phyloP scores from a whole-genome alignment of 78 protist species.

The Dictyostelium purpureum region DNA sequence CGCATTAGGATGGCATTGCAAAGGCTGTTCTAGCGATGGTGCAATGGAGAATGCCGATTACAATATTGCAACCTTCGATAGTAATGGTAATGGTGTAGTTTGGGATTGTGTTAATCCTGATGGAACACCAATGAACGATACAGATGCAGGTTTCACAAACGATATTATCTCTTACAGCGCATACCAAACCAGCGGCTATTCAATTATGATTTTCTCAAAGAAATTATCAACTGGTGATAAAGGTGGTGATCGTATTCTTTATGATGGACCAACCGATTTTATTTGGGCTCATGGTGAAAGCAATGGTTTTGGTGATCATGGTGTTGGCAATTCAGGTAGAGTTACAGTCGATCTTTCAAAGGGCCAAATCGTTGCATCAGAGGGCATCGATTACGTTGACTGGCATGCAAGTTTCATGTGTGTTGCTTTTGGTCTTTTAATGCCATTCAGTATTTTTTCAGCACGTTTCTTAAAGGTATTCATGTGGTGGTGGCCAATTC shows the following conservation, averaged over 20 bases:
- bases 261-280: conserved; percentile 4
- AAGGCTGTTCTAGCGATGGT: background rate
- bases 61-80: conserved; percentile 11
- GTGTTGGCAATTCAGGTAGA: conserved; percentile 58
- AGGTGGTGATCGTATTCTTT: conserved; percentile 4
- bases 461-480: conserved; percentile 34
- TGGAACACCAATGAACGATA: conserved; percentile 15
- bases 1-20: conserved; percentile 35
- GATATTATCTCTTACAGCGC: conserved; percentile 17
- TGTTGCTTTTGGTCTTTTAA: conserved; percentile 43
- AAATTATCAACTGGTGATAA: conserved; percentile 42
- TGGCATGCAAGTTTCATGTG: conserved; percentile 64
- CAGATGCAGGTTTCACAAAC: background rate
- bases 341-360: background rate
- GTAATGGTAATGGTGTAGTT: background rate
- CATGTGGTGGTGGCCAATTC: conserved; percentile 74
- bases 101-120: background rate
- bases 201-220: conserved; percentile 8
- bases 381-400: background rate
- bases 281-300: conserved; percentile 49
- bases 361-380: background rate
- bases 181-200: conserved; percentile 30
- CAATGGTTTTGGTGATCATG: conserved; percentile 8
- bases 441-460: conserved; percentile 69
- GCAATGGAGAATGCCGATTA: conserved; percentile 34